Conservation (phyloP, 495 filamentous ascomycete species). For the Coniosporium apollinis region DNA sequence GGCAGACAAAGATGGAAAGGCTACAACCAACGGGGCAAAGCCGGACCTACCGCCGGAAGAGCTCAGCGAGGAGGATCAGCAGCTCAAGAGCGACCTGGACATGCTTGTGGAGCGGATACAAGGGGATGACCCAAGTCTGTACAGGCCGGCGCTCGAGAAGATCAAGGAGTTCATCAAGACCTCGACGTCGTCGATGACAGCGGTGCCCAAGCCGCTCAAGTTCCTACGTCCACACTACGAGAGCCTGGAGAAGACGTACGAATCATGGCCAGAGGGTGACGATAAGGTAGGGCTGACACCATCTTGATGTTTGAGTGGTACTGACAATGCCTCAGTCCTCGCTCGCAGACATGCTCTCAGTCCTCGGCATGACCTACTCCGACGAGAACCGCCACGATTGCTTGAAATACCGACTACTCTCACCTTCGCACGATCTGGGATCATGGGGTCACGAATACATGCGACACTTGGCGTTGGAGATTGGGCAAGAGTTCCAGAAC, state of each 20-base stretch:
- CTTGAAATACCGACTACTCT: conserved; percentile 81
- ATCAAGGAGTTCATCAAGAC: conserved; percentile 98
- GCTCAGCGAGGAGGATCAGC: conserved; percentile 92
- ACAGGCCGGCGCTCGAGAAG: conserved; percentile 78
- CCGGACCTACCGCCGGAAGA: conserved; percentile 47
- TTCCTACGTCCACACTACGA: conserved; percentile 94
- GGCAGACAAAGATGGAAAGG: conserved; percentile 47
- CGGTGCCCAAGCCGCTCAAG: conserved; percentile 94
- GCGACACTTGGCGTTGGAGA: conserved; percentile 85
- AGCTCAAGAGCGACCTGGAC: conserved; percentile 94
- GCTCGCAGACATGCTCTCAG: conserved; percentile 86
- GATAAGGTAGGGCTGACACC: conserved; percentile 43
- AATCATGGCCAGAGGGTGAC: conserved; percentile 66
- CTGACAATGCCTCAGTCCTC: conserved; percentile 35
- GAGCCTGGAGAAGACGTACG: conserved; percentile 68
- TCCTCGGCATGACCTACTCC: conserved; percentile 97
- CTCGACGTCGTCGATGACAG: conserved; percentile 97
- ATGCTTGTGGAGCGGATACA: conserved; percentile 94
- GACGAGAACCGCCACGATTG: conserved; percentile 92
- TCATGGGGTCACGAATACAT: conserved; percentile 99
- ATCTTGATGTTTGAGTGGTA: not conserved
- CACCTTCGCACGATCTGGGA: conserved; percentile 79
- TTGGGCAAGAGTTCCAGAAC: conserved; percentile 81
- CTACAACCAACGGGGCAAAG: conserved; percentile 54
- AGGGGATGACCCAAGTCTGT: conserved; percentile 70